phyloP scores from a whole-genome alignment of 805 yeast species.

The Priceomyces castillae region DNA sequence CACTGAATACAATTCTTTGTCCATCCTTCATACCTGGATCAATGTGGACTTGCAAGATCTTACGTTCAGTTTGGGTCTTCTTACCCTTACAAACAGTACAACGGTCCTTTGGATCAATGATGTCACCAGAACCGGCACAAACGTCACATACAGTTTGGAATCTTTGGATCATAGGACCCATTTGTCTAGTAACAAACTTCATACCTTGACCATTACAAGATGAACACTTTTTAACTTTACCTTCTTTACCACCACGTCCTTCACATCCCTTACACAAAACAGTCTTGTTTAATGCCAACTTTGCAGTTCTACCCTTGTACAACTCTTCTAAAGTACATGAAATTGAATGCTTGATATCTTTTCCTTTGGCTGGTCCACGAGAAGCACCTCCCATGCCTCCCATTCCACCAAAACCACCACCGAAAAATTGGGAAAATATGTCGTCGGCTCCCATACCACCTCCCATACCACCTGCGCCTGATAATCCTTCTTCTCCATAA shows the following conservation, averaged over 20 bases:
- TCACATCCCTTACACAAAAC: slow-evolving; percentile 84
- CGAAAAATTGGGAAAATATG: slow-evolving; percentile 78
- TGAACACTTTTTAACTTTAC: slow-evolving; percentile 81
- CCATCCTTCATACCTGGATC: slow-evolving; percentile 98
- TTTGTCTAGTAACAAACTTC: slow-evolving; percentile 90
- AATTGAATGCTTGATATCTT: slow-evolving; percentile 87
- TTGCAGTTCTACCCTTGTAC: slow-evolving; percentile 90
- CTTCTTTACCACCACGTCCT: slow-evolving; percentile 95
- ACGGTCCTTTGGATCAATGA: slow-evolving; percentile 79
- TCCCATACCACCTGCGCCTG: slow-evolving; percentile 67
- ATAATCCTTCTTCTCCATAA: slow-evolving; percentile 90
- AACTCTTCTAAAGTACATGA: slow-evolving; percentile 87
- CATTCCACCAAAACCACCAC: slow-evolving; percentile 57
- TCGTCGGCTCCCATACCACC: slow-evolving; percentile 68
- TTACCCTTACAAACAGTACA: slow-evolving; percentile 88
- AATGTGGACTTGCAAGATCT: slow-evolving; percentile 89
- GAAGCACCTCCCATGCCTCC: slow-evolving; percentile 54
- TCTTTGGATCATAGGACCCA: slow-evolving; percentile 99
- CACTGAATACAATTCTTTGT: slow-evolving; percentile 83
- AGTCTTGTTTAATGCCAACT: slow-evolving; percentile 91
- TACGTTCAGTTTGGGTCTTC: slow-evolving; percentile 83
- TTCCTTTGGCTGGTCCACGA: slow-evolving; percentile 84
- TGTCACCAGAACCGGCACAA: slow-evolving; percentile 92
- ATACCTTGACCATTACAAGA: slow-evolving; percentile 91
- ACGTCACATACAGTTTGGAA: slow-evolving; percentile 91